Percentiles rank a stretch among this genome's conserved stretches.
phyloP scores from a whole-genome alignment of 2,329 filamentous ascomycete species.

The Fusarium fujikuroi region DNA sequence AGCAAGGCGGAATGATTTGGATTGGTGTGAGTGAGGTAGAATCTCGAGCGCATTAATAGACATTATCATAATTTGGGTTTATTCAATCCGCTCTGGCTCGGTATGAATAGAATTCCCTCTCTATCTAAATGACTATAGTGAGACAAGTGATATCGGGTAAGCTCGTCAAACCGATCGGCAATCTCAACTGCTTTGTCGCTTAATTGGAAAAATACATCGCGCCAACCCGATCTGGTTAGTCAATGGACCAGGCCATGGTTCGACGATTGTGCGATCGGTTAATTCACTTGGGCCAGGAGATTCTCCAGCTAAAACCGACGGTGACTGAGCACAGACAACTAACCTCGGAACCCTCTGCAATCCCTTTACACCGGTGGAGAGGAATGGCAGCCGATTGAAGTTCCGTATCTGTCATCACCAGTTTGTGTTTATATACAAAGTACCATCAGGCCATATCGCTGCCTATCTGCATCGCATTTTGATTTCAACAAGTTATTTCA shows the following conservation, averaged over 20 bases:
- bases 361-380: rapidly evolving
- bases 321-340: not conserved
- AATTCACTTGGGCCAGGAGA: rapidly evolving
- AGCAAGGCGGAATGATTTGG: not conserved
- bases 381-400: not conserved
- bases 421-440: not conserved
- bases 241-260: rapidly evolving
- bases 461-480: not conserved
- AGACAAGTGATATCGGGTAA: not conserved
- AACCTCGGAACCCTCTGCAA: rapidly evolving
- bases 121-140: rapidly evolving
- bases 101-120: rapidly evolving
- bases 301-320: not conserved
- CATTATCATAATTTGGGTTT: rapidly evolving
- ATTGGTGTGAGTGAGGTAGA: rapidly evolving
- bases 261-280: not conserved
- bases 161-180: not conserved
- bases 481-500: rapidly evolving
- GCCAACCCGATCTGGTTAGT: not conserved
- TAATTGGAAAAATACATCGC: rapidly evolving
- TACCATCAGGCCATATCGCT: not conserved
- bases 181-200: not conserved
- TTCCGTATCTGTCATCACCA: rapidly evolving
- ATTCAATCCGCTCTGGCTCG: rapidly evolving
- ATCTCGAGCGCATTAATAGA: rapidly evolving